These are phyloP conservation scores for Suhomyces bolitotheri DNA, from an alignment of 1,139 yeast species.

Conservation along the genomic window DNA sequence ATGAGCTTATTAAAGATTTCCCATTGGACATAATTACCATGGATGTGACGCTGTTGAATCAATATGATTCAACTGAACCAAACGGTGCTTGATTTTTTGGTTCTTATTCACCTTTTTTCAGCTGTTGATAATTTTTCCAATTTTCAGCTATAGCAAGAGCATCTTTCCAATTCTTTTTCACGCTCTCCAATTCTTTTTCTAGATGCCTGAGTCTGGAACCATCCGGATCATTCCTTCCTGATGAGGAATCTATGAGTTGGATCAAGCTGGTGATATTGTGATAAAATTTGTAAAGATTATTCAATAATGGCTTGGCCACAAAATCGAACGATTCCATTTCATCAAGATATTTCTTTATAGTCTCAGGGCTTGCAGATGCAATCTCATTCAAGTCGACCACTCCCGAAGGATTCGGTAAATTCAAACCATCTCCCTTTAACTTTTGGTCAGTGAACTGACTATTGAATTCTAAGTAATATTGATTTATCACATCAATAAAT, in stretches of 20 bases:
- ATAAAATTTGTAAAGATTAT: conserved; percentile 21
- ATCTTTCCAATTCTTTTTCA: conserved; percentile 44
- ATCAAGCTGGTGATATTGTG: conserved; percentile 26
- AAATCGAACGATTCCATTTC: conserved; percentile 43
- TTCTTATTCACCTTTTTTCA: background rate
- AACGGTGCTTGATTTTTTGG: background rate
- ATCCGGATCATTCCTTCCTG: conserved; percentile 9
- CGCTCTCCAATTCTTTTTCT: conserved; percentile 36
- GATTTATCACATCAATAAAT: conserved; percentile 32
- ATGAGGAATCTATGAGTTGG: conserved; percentile 18
- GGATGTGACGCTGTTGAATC: conserved; percentile 32
- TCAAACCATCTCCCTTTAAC: conserved; percentile 14
- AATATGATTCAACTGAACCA: background rate
- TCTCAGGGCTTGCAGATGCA: conserved; percentile 20
- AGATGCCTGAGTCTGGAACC: conserved; percentile 26
- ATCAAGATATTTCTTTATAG: conserved; percentile 25
- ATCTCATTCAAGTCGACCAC: conserved; percentile 29
- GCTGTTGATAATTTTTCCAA: conserved; percentile 36
- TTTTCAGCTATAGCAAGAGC: conserved; percentile 49
- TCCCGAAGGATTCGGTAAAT: conserved; percentile 37
- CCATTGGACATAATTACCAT: conserved; percentile 34
- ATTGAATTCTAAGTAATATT: conserved; percentile 31
- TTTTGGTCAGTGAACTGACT: conserved; percentile 24
- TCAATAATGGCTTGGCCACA: conserved; percentile 35
- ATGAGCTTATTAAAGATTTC: conserved; percentile 31